phyloP scores from a whole-genome alignment of 129 eudicot genomes.

The Apium graveolens region DNA sequence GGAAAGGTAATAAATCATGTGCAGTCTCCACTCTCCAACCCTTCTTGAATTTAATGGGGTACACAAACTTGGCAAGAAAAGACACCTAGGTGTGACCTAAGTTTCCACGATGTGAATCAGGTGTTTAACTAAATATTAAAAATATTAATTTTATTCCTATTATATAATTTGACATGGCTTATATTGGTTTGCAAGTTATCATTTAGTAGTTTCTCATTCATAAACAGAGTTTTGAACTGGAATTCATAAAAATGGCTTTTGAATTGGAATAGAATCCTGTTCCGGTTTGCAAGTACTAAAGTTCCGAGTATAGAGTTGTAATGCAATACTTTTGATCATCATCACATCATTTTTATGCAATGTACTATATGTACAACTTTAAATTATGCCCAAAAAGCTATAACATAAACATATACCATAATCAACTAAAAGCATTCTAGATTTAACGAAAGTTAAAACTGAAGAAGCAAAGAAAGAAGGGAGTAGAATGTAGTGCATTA shows the following conservation, averaged over 20 bases:
- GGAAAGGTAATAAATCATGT: neutral
- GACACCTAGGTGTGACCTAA: neutral
- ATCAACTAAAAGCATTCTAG: neutral
- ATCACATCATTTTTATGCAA: neutral
- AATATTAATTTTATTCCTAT: neutral
- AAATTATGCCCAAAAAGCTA: neutral
- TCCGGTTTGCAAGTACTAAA: neutral
- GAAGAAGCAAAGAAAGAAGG: neutral
- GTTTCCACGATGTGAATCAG: neutral
- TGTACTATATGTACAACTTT: neutral
- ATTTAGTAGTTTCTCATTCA: neutral
- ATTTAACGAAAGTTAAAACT: neutral
- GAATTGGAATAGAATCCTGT: neutral
- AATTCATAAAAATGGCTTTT: neutral
- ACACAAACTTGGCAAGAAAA: neutral
- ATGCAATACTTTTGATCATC: neutral
- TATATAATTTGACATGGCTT: too few species aligned
- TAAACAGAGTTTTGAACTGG: too few species aligned
- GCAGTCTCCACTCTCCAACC: neutral
- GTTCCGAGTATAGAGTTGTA: neutral
- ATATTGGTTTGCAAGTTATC: neutral
- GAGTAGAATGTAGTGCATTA: constrained; percentile 22
- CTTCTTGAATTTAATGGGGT: neutral
- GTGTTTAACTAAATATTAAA: neutral
- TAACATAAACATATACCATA: neutral